phyloP scores from a whole-genome alignment of 805 yeast species.

The Torulaspora microellipsoides region DNA sequence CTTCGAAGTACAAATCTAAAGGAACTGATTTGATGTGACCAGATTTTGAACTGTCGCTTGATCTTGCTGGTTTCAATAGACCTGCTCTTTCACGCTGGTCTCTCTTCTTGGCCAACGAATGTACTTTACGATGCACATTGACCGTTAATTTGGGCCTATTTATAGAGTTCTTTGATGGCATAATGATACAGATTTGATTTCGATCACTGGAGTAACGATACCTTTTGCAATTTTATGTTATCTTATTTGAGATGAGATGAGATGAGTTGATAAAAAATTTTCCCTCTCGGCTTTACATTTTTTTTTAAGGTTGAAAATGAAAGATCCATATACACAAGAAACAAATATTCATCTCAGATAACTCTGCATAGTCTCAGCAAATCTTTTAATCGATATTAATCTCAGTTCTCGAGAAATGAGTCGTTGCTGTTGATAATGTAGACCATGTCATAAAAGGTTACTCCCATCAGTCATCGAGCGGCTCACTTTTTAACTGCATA shows the following conservation, averaged over 20 bases:
- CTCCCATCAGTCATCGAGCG: too few species aligned
- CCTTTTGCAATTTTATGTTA: background rate
- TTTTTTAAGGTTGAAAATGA: background rate
- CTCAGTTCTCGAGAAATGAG: too few species aligned
- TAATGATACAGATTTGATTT: slow-evolving; percentile 21
- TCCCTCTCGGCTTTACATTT: slow-evolving; percentile 1
- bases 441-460: too few species aligned
- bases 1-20: slow-evolving; percentile 38
- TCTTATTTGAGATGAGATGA: slow-evolving; percentile 12
- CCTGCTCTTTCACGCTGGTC: slow-evolving; percentile 46
- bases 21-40: slow-evolving; percentile 41
- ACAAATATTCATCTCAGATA: too few species aligned
- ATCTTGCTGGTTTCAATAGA: slow-evolving; percentile 42
- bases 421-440: too few species aligned
- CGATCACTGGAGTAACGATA: background rate
- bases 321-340: too few species aligned
- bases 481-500: too few species aligned
- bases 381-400: too few species aligned
- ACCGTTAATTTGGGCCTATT: slow-evolving; percentile 71
- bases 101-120: slow-evolving; percentile 50
- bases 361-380: too few species aligned
- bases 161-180: slow-evolving; percentile 81
- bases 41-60: slow-evolving; percentile 41
- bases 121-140: slow-evolving; percentile 46
- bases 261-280: slow-evolving; percentile 15